A percentile compares a stretch with the other conserved stretches of the same genome.
These are phyloP conservation scores for Leucosporidium yakuticum DNA, from an alignment of 768 basidiomycete genomes.

Conservation along the genomic window DNA sequence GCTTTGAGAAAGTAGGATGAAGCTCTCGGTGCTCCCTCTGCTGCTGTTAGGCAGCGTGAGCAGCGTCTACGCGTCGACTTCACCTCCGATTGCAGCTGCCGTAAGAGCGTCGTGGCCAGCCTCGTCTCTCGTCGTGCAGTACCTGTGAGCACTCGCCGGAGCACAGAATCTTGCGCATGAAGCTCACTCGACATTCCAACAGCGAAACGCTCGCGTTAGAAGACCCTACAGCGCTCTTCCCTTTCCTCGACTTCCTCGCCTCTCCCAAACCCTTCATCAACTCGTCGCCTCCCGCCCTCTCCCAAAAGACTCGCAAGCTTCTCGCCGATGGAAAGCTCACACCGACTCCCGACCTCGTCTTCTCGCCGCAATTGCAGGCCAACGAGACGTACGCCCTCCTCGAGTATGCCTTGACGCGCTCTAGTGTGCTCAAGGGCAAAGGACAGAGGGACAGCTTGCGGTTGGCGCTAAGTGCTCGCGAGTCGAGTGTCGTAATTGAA, in stretches of 20 bases:
- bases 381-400: constrained; percentile 45
- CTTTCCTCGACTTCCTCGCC: constrained; percentile 62
- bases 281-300: constrained; percentile 5
- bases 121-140: constrained; percentile 58
- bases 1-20: too few species aligned
- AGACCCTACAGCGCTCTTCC: constrained; percentile 66
- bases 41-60: too few species aligned
- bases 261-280: constrained; percentile 24
- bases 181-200: constrained; percentile 11
- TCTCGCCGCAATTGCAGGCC: constrained; percentile 23
- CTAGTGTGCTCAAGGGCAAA: not conserved
- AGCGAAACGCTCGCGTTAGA: constrained; percentile 80
- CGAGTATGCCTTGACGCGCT: constrained; percentile 38
- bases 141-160: constrained; percentile 48
- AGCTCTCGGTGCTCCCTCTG: too few species aligned
- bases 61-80: too few species aligned
- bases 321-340: not conserved
- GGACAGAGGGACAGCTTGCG: constrained; percentile 49
- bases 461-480: constrained; percentile 53
- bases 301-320: constrained; percentile 11
- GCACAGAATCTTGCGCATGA: not conserved
- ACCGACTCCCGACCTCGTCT: constrained; percentile 46
- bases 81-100: too few species aligned
- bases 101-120: constrained; percentile 58
- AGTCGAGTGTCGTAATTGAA: constrained; percentile 41